Evolutionary conservation across 257 asterid species (phyloP).

Genomic region (Leonotis leonurus): DNA sequence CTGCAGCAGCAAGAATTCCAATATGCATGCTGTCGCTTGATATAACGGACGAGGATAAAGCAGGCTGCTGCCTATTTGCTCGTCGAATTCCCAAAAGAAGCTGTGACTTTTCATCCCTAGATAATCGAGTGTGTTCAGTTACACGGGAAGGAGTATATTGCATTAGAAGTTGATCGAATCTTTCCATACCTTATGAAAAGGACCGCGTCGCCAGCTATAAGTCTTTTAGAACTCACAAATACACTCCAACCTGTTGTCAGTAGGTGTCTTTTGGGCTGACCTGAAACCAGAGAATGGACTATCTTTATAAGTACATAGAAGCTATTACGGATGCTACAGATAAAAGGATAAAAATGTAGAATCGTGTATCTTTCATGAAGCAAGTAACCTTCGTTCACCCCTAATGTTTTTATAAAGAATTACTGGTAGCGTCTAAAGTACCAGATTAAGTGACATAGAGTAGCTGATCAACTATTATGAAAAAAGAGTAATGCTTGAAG

Average conservation of each 20-base stretch:
- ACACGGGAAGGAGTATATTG: constrained; percentile 6
- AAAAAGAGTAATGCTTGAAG: too few species aligned
- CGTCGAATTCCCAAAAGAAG: constrained; percentile 72
- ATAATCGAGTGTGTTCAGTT: constrained; percentile 8
- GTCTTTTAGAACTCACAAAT: constrained; percentile 88
- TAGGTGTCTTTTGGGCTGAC: constrained; percentile 92
- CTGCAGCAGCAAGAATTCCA: constrained; percentile 97
- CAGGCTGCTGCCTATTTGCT: constrained; percentile 81
- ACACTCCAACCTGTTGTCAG: constrained; percentile 99
- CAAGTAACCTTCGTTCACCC: too few species aligned
- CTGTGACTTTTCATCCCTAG: constrained; percentile 90
- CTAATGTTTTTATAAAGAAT: too few species aligned
- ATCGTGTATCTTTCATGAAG: too few species aligned
- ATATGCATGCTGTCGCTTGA: constrained; percentile 98
- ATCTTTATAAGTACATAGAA: constrained; percentile 3
- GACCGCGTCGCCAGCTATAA: constrained; percentile 87
- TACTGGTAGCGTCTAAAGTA: too few species aligned
- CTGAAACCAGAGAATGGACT: constrained; percentile 36
- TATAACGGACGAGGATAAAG: constrained; percentile 83
- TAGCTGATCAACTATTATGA: too few species aligned
- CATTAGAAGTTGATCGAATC: background rate
- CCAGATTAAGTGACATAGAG: too few species aligned
- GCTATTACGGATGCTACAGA: too few species aligned
- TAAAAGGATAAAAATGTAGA: too few species aligned
- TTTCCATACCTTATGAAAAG: constrained; percentile 70